phyloP scores from a whole-genome alignment of 208 protist species.

The Balamuthia mandrillaris region DNA sequence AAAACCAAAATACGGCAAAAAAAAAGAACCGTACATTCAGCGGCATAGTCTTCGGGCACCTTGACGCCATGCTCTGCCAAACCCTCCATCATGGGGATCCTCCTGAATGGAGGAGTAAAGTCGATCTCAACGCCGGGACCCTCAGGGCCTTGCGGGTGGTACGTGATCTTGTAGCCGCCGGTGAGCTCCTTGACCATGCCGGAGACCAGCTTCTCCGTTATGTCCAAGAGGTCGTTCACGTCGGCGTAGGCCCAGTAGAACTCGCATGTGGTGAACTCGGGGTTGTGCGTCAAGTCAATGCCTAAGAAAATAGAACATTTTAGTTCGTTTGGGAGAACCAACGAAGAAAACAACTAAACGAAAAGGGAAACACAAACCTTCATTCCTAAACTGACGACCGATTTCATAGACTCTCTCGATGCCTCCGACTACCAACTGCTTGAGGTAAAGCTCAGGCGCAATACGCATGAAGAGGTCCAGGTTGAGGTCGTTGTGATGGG shows the following conservation, averaged over 20 bases:
- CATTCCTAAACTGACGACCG: conserved; percentile 98
- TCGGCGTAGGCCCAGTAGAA: conserved; percentile 92
- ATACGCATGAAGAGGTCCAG: conserved; percentile 94
- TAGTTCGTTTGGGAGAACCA: not conserved
- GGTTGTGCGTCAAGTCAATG: conserved; percentile 91
- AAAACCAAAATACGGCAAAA: not conserved
- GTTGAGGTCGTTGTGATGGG: conserved; percentile 96
- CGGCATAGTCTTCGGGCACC: conserved; percentile 38
- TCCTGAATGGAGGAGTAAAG: conserved; percentile 97
- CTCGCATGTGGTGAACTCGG: conserved; percentile 98
- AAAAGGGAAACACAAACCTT: conserved; percentile 66
- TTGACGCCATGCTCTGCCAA: conserved; percentile 73
- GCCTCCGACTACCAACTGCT: conserved; percentile 92
- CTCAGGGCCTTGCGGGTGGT: conserved; percentile 73
- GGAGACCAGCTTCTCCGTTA: conserved; percentile 88
- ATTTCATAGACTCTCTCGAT: conserved; percentile 98
- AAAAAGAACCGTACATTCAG: not conserved
- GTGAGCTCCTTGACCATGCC: conserved; percentile 88
- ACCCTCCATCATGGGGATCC: conserved; percentile 93
- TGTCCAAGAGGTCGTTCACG: conserved; percentile 86
- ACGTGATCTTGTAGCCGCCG: conserved; percentile 81
- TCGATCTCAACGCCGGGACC: conserved; percentile 84
- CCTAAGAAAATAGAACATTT: not conserved
- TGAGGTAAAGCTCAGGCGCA: conserved; percentile 98
- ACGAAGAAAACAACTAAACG: not conserved